A percentile compares a stretch with the other conserved stretches of the same genome.
Conservation (phyloP, 2,329 filamentous ascomycete species). For the Alternaria postmessia region DNA sequence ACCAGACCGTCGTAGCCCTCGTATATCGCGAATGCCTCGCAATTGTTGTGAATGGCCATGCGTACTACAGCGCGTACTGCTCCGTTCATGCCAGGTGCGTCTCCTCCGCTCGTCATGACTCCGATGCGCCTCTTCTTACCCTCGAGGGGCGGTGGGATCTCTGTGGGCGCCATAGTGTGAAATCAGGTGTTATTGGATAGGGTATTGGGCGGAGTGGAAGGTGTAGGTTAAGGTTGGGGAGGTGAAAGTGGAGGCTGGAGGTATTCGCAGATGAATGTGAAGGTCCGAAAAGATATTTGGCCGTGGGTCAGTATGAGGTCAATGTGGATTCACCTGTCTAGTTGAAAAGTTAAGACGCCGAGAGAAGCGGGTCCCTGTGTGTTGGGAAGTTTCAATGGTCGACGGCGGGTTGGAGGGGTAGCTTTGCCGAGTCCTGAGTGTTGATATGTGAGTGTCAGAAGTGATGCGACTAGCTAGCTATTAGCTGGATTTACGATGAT, state of each 20-base stretch:
- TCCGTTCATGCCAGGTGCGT: constrained; percentile 94
- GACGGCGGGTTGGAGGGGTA: constrained; percentile 17
- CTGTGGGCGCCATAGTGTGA: constrained; percentile 40
- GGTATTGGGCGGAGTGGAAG: constrained; percentile 10
- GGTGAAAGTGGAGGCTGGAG: constrained; percentile 15
- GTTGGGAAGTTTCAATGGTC: constrained; percentile 30
- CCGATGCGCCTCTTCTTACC: constrained; percentile 73
- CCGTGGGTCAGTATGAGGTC: constrained; percentile 37
- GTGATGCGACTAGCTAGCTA: constrained; percentile 1
- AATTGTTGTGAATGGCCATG: constrained; percentile 81
- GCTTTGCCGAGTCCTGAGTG: constrained; percentile 17
- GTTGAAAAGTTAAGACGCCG: constrained; percentile 24
- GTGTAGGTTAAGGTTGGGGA: not conserved
- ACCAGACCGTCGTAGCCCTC: constrained; percentile 98
- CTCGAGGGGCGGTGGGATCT: constrained; percentile 47
- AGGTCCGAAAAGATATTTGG: constrained; percentile 17
- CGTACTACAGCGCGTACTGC: constrained; percentile 90
- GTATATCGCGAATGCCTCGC: constrained; percentile 65
- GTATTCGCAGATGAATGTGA: constrained; percentile 11
- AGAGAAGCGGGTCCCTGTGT: constrained; percentile 31
- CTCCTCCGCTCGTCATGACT: constrained; percentile 93
- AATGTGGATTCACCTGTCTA: constrained; percentile 28
- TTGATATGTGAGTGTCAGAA: not conserved
- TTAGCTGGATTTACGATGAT: not conserved
- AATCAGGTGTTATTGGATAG: constrained; percentile 9